A percentile compares a stretch with the other conserved stretches of the same genome.
These are phyloP conservation scores for Afroboletus lepidellus DNA, from an alignment of 1,284 basidiomycete species.

Conservation along the genomic window DNA sequence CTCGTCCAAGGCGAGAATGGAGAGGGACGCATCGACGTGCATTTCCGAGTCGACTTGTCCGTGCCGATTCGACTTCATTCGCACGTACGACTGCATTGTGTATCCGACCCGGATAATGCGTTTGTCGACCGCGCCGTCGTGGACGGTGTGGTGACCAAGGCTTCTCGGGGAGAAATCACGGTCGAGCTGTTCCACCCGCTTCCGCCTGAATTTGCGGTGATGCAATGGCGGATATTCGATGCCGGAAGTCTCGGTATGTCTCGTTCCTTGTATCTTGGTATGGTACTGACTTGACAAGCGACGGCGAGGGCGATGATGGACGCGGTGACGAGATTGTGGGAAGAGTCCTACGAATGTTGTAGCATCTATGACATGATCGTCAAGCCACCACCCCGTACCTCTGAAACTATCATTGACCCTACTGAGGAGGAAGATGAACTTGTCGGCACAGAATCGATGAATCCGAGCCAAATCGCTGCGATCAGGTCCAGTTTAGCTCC, in stretches of 20 bases:
- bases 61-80: constrained; percentile 54
- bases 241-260: constrained; percentile 55
- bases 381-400: constrained; percentile 18
- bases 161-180: constrained; percentile 50
- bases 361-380: constrained; percentile 48
- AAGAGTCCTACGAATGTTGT: constrained; percentile 46
- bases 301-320: constrained; percentile 65
- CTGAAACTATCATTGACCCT: neutral
- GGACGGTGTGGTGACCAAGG: constrained; percentile 54
- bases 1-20: constrained; percentile 32
- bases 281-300: constrained; percentile 34
- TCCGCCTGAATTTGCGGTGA: constrained; percentile 53
- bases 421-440: constrained; percentile 18
- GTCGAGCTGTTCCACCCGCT: constrained; percentile 53
- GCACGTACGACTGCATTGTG: constrained; percentile 58
- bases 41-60: constrained; percentile 52
- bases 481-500: constrained; percentile 42
- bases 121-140: constrained; percentile 45
- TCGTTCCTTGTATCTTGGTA: neutral
- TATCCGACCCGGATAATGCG: constrained; percentile 52
- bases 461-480: constrained; percentile 52
- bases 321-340: constrained; percentile 48
- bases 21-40: constrained; percentile 42
- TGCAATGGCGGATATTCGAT: constrained; percentile 64
- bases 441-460: constrained; percentile 36